These are phyloP conservation scores for Teratosphaeriaceae sp. DNA, from an alignment of 2,329 filamentous ascomycete species.

Conservation along the genomic window DNA sequence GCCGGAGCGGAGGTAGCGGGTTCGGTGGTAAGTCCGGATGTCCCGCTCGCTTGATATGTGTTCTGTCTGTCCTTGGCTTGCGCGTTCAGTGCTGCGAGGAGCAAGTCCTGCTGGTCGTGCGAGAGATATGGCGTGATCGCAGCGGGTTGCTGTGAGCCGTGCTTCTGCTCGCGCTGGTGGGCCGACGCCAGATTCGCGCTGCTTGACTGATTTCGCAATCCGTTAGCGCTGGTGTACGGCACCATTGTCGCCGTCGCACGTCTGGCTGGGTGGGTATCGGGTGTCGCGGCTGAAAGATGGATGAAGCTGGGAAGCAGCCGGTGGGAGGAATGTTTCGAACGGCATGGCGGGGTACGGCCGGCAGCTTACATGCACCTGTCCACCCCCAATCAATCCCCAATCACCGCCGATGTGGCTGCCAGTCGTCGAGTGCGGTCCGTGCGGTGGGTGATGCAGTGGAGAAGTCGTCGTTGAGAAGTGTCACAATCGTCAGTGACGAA, in stretches of 20 bases:
- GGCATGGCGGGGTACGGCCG: too few relatives aligned
- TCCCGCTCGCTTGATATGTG: background rate
- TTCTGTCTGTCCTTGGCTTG: conserved; percentile 25
- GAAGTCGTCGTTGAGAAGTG: background rate
- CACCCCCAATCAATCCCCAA: too few relatives aligned
- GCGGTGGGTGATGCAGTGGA: too few relatives aligned
- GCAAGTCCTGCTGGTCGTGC: conserved; percentile 37
- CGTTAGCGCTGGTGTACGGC: conserved; percentile 7
- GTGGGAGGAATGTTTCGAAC: too few relatives aligned
- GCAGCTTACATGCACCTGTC: too few relatives aligned
- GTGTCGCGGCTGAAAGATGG: background rate
- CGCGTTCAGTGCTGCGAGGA: conserved; percentile 42
- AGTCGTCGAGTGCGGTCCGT: too few relatives aligned
- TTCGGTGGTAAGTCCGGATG: conserved; percentile 1
- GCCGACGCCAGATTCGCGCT: too few relatives aligned
- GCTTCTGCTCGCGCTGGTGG: conserved; percentile 3
- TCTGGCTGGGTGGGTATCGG: background rate
- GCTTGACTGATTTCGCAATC: too few relatives aligned
- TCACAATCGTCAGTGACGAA: background rate
- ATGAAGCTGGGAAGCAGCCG: background rate
- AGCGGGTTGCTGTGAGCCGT: background rate
- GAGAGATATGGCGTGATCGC: conserved; percentile 37
- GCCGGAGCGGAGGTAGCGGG: conserved; percentile 4
- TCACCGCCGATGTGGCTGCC: too few relatives aligned
- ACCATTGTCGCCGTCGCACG: conserved; percentile 5